Evolutionary conservation across 148 eudicot species (phyloP).

Genomic region (Camellia lanceoleosa): DNA sequence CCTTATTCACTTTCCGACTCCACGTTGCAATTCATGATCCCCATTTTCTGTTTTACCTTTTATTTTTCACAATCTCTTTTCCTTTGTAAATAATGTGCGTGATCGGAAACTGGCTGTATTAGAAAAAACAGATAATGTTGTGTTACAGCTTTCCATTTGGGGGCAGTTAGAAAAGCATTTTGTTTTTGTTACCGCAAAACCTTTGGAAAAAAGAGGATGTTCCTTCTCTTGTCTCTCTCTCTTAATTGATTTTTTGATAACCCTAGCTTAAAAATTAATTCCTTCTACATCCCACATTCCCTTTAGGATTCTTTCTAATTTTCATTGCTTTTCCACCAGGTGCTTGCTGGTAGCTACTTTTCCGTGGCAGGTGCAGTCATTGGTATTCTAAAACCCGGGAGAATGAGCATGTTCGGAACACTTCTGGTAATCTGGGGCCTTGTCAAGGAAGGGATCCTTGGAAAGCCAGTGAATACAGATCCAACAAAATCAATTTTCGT

Average conservation of each 20-base stretch:
- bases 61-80: background rate
- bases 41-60: background rate
- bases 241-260: background rate
- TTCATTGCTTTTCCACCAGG: conserved; percentile 36
- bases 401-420: conserved; percentile 99
- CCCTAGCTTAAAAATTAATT: background rate
- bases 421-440: conserved; percentile 90
- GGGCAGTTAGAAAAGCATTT: background rate
- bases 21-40: background rate
- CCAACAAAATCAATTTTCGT: conserved; percentile 61
- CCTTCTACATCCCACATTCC: background rate
- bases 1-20: background rate
- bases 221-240: background rate
- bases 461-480: conserved; percentile 56
- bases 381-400: conserved; percentile 72
- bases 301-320: background rate
- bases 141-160: background rate
- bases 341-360: conserved; percentile 95
- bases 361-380: conserved; percentile 82
- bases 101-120: too few species aligned
- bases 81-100: background rate
- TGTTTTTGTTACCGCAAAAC: background rate
- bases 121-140: background rate
- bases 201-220: background rate
- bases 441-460: conserved; percentile 88